These are phyloP conservation scores for Clitocybe nebularis DNA, from an alignment of 1,284 basidiomycete species.

Conservation along the genomic window DNA sequence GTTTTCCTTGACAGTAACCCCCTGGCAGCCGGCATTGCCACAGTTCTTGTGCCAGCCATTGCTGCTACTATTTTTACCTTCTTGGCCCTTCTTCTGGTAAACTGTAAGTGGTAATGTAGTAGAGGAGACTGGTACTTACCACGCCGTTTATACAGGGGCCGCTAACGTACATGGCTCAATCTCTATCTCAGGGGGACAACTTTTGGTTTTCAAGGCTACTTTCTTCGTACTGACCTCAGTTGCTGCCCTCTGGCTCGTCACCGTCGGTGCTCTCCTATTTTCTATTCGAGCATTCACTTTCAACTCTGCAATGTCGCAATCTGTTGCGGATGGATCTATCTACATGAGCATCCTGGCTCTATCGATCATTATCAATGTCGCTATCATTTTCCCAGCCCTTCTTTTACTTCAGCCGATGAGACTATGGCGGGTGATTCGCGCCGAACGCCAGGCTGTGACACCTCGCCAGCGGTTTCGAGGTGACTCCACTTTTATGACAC, in stretches of 20 bases:
- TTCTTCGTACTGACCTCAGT: conserved; percentile 59
- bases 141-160: conserved; percentile 37
- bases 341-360: conserved; percentile 66
- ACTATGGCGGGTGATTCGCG: conserved; percentile 50
- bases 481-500: conserved; percentile 33
- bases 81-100: conserved; percentile 49
- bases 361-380: conserved; percentile 61
- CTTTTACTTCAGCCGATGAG: conserved; percentile 66
- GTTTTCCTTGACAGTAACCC: conserved; percentile 45
- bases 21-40: conserved; percentile 61
- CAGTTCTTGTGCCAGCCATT: conserved; percentile 63
- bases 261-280: conserved; percentile 65
- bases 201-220: conserved; percentile 64
- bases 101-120: conserved; percentile 44
- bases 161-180: conserved; percentile 50
- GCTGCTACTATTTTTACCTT: conserved; percentile 54
- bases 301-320: conserved; percentile 34
- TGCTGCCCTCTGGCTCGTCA: conserved; percentile 58
- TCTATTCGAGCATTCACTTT: conserved; percentile 54
- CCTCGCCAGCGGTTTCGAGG: conserved; percentile 78
- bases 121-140: conserved; percentile 8
- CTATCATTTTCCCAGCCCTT: conserved; percentile 66
- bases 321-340: conserved; percentile 66
- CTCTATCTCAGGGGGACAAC: conserved; percentile 57
- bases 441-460: conserved; percentile 58